phyloP scores from a whole-genome alignment of 2,329 filamentous ascomycete species.

The Didymella pinodella region DNA sequence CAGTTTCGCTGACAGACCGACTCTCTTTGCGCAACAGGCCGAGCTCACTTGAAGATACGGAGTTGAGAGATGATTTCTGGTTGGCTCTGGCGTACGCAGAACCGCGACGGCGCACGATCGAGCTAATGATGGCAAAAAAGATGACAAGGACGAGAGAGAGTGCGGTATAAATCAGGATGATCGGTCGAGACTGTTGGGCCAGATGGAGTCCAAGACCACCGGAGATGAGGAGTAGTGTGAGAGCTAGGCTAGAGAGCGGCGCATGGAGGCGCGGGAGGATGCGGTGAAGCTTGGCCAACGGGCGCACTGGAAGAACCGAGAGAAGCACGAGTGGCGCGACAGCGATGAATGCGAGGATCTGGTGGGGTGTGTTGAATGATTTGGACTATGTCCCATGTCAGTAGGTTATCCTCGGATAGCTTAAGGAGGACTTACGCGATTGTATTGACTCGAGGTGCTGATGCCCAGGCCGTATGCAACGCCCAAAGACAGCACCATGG shows the following conservation, averaged over 20 bases:
- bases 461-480: conserved; percentile 54
- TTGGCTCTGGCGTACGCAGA: conserved; percentile 36
- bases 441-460: conserved; percentile 51
- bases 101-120: conserved; percentile 40
- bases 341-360: conserved; percentile 61
- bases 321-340: conserved; percentile 42
- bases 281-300: conserved; percentile 47
- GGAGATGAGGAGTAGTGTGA: conserved; percentile 41
- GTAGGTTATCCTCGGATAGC: background rate
- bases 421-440: conserved; percentile 46
- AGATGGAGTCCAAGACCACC: conserved; percentile 48
- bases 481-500: conserved; percentile 50
- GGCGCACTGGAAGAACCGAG: conserved; percentile 33
- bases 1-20: conserved; percentile 14
- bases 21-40: conserved; percentile 26
- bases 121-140: conserved; percentile 32
- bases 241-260: conserved; percentile 53
- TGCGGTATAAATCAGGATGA: conserved; percentile 40
- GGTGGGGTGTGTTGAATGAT: conserved; percentile 55
- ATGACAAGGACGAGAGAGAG: conserved; percentile 14
- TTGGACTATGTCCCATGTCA: conserved; percentile 47
- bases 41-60: conserved; percentile 35
- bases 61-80: conserved; percentile 14
- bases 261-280: conserved; percentile 51
- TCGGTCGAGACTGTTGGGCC: conserved; percentile 30